Conservation (phyloP, 495 filamentous ascomycete species). For the Filosporella fistucella region DNA sequence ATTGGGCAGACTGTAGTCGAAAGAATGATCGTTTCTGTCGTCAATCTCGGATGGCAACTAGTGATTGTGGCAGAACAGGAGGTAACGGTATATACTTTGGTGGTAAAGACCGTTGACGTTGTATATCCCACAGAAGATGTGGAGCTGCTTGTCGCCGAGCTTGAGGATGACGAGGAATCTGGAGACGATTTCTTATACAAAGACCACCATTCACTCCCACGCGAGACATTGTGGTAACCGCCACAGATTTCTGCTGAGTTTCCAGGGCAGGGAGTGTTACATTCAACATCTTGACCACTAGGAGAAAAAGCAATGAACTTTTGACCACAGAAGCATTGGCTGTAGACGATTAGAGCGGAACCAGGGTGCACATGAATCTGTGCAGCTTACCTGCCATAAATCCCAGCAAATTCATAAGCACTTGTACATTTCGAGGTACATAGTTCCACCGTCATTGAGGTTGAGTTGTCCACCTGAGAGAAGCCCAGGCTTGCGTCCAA, state of each 20-base stretch:
- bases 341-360: not conserved
- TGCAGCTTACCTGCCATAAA: not conserved
- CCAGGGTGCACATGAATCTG: not conserved
- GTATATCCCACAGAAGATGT: not conserved
- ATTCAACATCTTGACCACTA: not conserved
- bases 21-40: not conserved
- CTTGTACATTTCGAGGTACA: not conserved
- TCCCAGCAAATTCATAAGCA: not conserved
- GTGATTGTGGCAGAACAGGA: not conserved
- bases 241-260: not conserved
- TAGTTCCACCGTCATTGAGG: not conserved
- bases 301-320: not conserved
- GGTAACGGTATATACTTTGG: not conserved
- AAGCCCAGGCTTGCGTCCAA: not conserved
- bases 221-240: not conserved
- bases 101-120: not conserved
- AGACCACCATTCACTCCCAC: not conserved
- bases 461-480: not conserved
- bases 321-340: not conserved
- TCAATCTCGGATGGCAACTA: not conserved
- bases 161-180: not conserved
- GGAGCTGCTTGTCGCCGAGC: not conserved
- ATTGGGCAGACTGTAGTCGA: not conserved
- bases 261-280: not conserved
- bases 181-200: not conserved